Conservation (phyloP, 78 protist species). For the Polysphondylium violaceum region DNA sequence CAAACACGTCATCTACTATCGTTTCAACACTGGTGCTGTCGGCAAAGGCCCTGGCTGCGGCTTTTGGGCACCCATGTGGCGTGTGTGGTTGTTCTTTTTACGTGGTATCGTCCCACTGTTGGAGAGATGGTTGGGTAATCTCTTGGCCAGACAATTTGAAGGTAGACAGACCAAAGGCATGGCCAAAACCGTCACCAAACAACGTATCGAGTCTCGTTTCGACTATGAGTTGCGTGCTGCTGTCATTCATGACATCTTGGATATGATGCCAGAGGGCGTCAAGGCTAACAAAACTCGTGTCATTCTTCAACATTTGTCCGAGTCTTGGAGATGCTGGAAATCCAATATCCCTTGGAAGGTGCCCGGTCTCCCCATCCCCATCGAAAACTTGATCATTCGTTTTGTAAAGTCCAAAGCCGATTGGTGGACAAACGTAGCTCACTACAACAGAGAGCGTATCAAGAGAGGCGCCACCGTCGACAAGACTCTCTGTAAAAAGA, state of each 20-base stretch:
- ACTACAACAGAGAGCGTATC: slow-evolving; percentile 99
- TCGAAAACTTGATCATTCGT: slow-evolving; percentile 98
- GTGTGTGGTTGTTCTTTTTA: slow-evolving; percentile 99
- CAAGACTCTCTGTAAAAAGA: slow-evolving; percentile 98
- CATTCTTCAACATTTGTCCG: slow-evolving; percentile 97
- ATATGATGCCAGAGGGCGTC: slow-evolving; percentile 99
- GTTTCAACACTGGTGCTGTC: slow-evolving; percentile 99
- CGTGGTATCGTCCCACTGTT: slow-evolving; percentile 99
- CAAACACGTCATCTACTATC: slow-evolving; percentile 98
- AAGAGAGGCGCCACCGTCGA: slow-evolving; percentile 99
- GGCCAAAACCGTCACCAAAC: slow-evolving; percentile 99
- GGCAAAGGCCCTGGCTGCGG: slow-evolving; percentile 99
- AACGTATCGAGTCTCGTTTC: slow-evolving; percentile 99
- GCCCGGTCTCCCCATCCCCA: slow-evolving; percentile 98
- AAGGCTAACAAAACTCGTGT: slow-evolving; percentile 94
- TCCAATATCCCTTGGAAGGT: slow-evolving; percentile 99
- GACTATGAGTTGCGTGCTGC: slow-evolving; percentile 99
- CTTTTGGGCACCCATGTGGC: slow-evolving; percentile 99
- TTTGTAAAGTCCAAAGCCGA: slow-evolving; percentile 99
- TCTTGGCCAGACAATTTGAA: slow-evolving; percentile 99
- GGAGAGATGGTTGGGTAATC: slow-evolving; percentile 99
- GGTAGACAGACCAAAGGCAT: slow-evolving; percentile 97
- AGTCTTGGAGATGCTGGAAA: slow-evolving; percentile 99
- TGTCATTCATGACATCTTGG: slow-evolving; percentile 99
- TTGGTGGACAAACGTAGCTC: slow-evolving; percentile 99